A percentile compares a stretch with the other conserved stretches of the same genome.
Evolutionary conservation across 352 stramenopile species (phyloP).

Genomic region (Labyrinthula sp.): DNA sequence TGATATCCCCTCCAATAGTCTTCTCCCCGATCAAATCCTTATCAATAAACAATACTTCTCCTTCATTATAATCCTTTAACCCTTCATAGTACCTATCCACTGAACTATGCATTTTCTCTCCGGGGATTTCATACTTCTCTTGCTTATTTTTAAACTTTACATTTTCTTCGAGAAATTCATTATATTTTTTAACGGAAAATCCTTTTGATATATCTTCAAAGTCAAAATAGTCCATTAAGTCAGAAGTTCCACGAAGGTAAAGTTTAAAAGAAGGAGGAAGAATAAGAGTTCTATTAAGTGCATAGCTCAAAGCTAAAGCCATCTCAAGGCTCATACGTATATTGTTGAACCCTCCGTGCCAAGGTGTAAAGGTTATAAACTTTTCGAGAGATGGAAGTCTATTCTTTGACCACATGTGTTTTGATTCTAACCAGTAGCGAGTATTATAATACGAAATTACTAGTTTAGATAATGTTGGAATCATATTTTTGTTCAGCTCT

Average conservation of each 20-base stretch:
- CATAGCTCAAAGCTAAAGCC: slow-evolving; percentile 11
- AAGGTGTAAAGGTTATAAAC: slow-evolving; percentile 23
- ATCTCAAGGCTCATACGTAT: slow-evolving; percentile 29
- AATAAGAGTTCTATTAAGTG: slow-evolving; percentile 18
- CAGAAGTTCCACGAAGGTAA: slow-evolving; percentile 21
- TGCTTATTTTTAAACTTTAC: slow-evolving; percentile 22
- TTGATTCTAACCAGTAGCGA: slow-evolving; percentile 22
- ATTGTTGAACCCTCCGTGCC: slow-evolving; percentile 27
- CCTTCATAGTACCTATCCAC: slow-evolving; percentile 17
- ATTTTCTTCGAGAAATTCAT: slow-evolving; percentile 22
- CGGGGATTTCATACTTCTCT: neutral
- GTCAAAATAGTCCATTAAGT: slow-evolving; percentile 25
- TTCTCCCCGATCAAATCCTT: slow-evolving; percentile 1
- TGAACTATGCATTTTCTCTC: slow-evolving; percentile 2
- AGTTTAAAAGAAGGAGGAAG: slow-evolving; percentile 14
- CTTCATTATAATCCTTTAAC: slow-evolving; percentile 13
- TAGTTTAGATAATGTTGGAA: too few species aligned
- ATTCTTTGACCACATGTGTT: slow-evolving; percentile 6
- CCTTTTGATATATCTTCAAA: slow-evolving; percentile 12
- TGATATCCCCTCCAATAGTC: slow-evolving; percentile 19
- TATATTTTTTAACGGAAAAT: slow-evolving; percentile 13
- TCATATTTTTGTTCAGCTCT: too few species aligned
- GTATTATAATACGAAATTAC: too few species aligned
- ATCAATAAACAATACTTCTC: too few species aligned
- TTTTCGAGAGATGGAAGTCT: slow-evolving; percentile 3